These are phyloP conservation scores for Cladosporium sphaerospermum DNA, from an alignment of 2,329 filamentous ascomycete species.

Conservation along the genomic window DNA sequence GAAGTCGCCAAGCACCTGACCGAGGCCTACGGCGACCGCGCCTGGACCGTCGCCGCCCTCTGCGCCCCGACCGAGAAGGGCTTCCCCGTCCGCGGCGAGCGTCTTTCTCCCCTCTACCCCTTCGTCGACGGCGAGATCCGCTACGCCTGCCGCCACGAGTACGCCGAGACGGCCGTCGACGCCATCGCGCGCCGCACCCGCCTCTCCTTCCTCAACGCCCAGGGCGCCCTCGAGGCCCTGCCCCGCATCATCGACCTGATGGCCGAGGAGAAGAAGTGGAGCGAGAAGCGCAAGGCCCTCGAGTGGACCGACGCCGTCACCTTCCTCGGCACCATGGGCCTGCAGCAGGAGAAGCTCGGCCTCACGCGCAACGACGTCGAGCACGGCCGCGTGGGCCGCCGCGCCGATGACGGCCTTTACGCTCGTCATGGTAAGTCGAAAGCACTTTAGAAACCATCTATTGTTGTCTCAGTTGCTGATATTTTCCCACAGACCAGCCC, in stretches of 20 bases:
- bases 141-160: conserved; percentile 82
- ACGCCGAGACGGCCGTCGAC: conserved; percentile 84
- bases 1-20: conserved; percentile 86
- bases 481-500: no score
- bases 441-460: no score
- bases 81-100: conserved; percentile 76
- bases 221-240: conserved; percentile 80
- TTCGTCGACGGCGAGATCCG: conserved; percentile 89
- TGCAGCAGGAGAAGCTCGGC: conserved; percentile 50
- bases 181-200: conserved; percentile 79
- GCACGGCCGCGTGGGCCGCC: conserved; percentile 46
- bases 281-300: conserved; percentile 60
- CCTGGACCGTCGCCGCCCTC: conserved; percentile 81
- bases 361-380: conserved; percentile 55
- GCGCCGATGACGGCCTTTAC: conserved; percentile 43
- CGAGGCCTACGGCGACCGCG: conserved; percentile 82
- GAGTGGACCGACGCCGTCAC: conserved; percentile 70
- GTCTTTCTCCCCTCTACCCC: conserved; percentile 74
- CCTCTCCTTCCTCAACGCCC: conserved; percentile 83
- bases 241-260: conserved; percentile 85
- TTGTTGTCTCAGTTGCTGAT: no score
- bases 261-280: conserved; percentile 77
- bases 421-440: conserved; percentile 45
- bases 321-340: conserved; percentile 57
- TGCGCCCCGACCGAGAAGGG: conserved; percentile 69